Evolutionary conservation across 305 asterid genomes (phyloP).

Genomic region (Fraxinus paxiana): DNA sequence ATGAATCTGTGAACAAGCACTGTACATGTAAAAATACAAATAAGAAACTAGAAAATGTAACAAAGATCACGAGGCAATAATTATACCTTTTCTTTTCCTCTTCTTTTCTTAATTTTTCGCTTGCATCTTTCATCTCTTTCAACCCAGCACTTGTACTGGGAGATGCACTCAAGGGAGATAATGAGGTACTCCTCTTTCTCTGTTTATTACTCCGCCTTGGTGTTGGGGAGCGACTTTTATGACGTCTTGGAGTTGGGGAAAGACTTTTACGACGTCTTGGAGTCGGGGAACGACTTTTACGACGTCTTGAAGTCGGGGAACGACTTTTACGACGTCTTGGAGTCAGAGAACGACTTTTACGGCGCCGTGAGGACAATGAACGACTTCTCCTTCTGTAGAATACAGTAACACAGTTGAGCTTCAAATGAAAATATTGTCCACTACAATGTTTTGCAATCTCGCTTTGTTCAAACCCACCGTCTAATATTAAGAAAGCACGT

Average conservation of each 20-base stretch:
- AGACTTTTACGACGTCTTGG: conserved; percentile 51
- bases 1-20: conserved; percentile 10
- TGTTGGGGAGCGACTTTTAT: conserved; percentile 64
- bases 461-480: conserved; percentile 44
- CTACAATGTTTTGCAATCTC: conserved; percentile 32
- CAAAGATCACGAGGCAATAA: background rate
- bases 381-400: conserved; percentile 78
- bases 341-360: conserved; percentile 60
- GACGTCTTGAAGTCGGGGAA: conserved; percentile 28
- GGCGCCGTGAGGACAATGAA: conserved; percentile 55
- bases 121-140: conserved; percentile 65
- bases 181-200: conserved; percentile 51
- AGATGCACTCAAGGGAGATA: conserved; percentile 56
- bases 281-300: conserved; percentile 58
- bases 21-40: conserved; percentile 2
- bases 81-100: conserved; percentile 88
- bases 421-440: conserved; percentile 30
- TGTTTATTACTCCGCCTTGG: conserved; percentile 57
- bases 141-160: conserved; percentile 43
- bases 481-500: conserved; percentile 48
- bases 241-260: conserved; percentile 46
- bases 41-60: background rate
- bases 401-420: conserved; percentile 47
- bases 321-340: conserved; percentile 61
- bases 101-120: conserved; percentile 62